Percentiles rank a stretch among this genome's conserved stretches.
phyloP scores from a whole-genome alignment of 176 grass and related monocot species.

The Lolium rigidum region DNA sequence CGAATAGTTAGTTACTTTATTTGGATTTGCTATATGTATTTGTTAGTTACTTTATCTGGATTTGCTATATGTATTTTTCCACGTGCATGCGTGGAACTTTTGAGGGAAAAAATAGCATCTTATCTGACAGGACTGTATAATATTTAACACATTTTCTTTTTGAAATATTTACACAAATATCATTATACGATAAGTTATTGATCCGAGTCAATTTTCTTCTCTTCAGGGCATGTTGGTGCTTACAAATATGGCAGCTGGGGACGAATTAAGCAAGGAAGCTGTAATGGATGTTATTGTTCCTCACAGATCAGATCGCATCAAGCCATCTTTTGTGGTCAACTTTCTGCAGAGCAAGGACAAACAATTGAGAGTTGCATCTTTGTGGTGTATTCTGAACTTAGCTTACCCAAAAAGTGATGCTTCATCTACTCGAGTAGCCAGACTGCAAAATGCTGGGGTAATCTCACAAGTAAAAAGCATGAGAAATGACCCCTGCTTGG shows the following conservation, averaged over 20 bases:
- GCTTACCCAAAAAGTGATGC: conserved; percentile 60
- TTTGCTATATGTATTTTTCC: conserved; percentile 26
- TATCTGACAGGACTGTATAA: conserved; percentile 10
- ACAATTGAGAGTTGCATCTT: conserved; percentile 67
- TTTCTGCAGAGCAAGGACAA: conserved; percentile 91
- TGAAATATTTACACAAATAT: background rate
- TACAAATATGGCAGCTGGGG: conserved; percentile 80
- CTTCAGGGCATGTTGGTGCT: conserved; percentile 90
- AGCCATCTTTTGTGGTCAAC: conserved; percentile 54
- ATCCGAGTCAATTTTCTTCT: conserved; percentile 37
- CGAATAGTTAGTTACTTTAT: conserved; percentile 15
- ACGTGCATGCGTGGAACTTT: conserved; percentile 15
- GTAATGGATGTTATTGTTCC: conserved; percentile 75
- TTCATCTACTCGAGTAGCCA: conserved; percentile 56
- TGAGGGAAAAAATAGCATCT: background rate
- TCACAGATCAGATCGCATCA: conserved; percentile 27
- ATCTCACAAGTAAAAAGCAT: conserved; percentile 87
- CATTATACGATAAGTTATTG: background rate
- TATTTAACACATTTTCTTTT: conserved; percentile 1
- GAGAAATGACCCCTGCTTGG: conserved; percentile 84
- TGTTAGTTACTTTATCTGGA: conserved; percentile 26
- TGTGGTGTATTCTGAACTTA: conserved; percentile 93
- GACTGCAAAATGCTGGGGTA: conserved; percentile 74
- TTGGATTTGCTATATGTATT: conserved; percentile 8
- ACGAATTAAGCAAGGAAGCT: conserved; percentile 61